These are phyloP conservation scores for Evansstolkia leycettana DNA, from an alignment of 495 filamentous ascomycete genomes.

Conservation along the genomic window DNA sequence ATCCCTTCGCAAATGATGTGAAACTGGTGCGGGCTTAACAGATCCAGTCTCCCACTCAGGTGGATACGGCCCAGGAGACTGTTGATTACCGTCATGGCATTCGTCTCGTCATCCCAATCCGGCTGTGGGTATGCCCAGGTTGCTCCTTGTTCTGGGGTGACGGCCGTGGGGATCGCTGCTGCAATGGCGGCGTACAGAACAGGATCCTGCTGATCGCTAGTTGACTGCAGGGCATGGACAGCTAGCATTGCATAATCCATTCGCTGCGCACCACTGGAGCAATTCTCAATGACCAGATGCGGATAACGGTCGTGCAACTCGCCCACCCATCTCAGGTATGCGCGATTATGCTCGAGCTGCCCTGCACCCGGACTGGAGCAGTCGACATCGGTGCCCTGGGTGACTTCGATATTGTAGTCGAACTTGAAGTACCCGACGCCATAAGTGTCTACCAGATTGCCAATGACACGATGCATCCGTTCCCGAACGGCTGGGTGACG, in stretches of 20 bases:
- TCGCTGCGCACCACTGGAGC: slow-evolving; percentile 10
- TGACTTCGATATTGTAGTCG: slow-evolving; percentile 16
- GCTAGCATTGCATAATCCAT: slow-evolving; percentile 14
- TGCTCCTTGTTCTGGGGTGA: slow-evolving; percentile 13
- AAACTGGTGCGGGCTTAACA: slow-evolving; percentile 5
- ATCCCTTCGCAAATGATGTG: slow-evolving; percentile 8
- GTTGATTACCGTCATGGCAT: slow-evolving; percentile 13
- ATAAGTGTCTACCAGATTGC: slow-evolving; percentile 6
- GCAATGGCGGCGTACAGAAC: slow-evolving; percentile 12
- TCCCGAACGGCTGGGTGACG: slow-evolving; percentile 5
- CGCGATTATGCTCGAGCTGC: slow-evolving; percentile 9
- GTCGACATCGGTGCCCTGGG: slow-evolving; percentile 10
- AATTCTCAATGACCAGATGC: slow-evolving; percentile 9
- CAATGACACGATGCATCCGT: slow-evolving; percentile 6
- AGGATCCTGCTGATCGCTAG: slow-evolving; percentile 13
- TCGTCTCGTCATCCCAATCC: slow-evolving; percentile 10
- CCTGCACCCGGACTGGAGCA: slow-evolving; percentile 6
- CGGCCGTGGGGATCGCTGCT: slow-evolving; percentile 11
- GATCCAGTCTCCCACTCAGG: slow-evolving; percentile 11
- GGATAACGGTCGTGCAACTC: slow-evolving; percentile 7
- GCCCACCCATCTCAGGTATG: slow-evolving; percentile 8
- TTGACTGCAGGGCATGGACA: slow-evolving; percentile 8
- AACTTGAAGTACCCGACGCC: slow-evolving; percentile 16
- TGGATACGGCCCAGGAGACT: slow-evolving; percentile 13
- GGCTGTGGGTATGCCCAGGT: slow-evolving; percentile 16